Conservation (phyloP, 2,329 filamentous ascomycete species). For the Trichoderma sp. region DNA sequence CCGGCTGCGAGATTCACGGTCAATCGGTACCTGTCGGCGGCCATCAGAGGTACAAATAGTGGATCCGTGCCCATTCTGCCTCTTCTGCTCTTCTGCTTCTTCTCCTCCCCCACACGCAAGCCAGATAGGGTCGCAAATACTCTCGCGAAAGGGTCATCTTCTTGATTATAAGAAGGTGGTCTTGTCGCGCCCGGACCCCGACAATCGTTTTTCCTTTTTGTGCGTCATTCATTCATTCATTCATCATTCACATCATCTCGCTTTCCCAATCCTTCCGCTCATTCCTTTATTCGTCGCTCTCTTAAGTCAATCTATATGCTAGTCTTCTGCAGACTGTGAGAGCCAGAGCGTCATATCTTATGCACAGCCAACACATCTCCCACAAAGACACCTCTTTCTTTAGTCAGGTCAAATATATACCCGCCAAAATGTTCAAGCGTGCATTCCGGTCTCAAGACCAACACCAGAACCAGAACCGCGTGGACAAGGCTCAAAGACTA, state of each 20-base stretch:
- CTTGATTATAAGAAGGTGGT: constrained; percentile 45
- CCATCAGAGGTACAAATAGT: constrained; percentile 25
- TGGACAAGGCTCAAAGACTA: constrained; percentile 84
- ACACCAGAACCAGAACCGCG: constrained; percentile 52
- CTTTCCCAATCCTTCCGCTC: constrained; percentile 45
- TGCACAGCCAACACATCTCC: background rate
- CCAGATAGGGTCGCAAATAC: constrained; percentile 61
- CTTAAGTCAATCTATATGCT: constrained; percentile 27
- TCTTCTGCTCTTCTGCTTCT: constrained; percentile 44
- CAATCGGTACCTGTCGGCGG: constrained; percentile 5
- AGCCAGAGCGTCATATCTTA: background rate
- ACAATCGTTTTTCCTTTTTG: constrained; percentile 40
- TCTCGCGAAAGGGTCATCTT: constrained; percentile 53
- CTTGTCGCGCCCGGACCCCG: constrained; percentile 58
- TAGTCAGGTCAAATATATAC: constrained; percentile 23
- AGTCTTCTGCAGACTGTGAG: background rate
- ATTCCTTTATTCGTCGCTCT: constrained; percentile 52
- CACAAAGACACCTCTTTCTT: constrained; percentile 29
- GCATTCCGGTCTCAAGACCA: constrained; percentile 76
- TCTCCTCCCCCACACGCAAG: constrained; percentile 52
- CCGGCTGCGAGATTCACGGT: constrained; percentile 9
- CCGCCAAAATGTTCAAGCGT: constrained; percentile 80
- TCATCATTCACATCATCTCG: background rate
- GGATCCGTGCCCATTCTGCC: constrained; percentile 27
- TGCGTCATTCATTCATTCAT: constrained; percentile 35